A percentile compares a stretch with the other conserved stretches of the same genome.
These are phyloP conservation scores for Colletotrichum magnum DNA, from an alignment of 2,329 filamentous ascomycete genomes.

Conservation along the genomic window DNA sequence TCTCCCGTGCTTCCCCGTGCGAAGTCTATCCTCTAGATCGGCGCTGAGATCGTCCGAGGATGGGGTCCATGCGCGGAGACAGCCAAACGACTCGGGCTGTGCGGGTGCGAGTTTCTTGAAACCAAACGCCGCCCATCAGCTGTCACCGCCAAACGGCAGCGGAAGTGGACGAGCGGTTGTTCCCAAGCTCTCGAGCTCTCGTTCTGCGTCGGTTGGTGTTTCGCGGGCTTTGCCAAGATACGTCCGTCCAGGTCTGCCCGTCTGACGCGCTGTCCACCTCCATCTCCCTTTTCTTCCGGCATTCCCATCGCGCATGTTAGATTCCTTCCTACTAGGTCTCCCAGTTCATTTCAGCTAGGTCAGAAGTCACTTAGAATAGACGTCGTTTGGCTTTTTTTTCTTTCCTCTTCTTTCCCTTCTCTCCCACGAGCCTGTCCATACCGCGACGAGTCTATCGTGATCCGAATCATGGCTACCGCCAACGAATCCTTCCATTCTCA, in stretches of 20 bases:
- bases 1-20: slow-evolving; percentile 4
- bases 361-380: neutral
- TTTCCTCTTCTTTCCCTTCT: neutral
- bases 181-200: slow-evolving; percentile 36
- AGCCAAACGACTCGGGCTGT: slow-evolving; percentile 26
- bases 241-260: slow-evolving; percentile 34
- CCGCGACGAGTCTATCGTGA: slow-evolving; percentile 11
- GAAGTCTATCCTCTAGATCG: slow-evolving; percentile 16
- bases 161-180: slow-evolving; percentile 9
- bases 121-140: slow-evolving; percentile 36
- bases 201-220: slow-evolving; percentile 29
- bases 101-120: slow-evolving; percentile 37
- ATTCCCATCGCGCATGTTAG: neutral
- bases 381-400: too few relatives aligned
- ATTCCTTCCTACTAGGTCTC: neutral
- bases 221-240: slow-evolving; percentile 30
- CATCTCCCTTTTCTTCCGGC: slow-evolving; percentile 37
- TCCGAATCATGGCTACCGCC: slow-evolving; percentile 32
- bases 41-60: slow-evolving; percentile 40
- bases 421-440: slow-evolving; percentile 5
- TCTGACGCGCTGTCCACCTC: slow-evolving; percentile 28
- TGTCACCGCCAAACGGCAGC: slow-evolving; percentile 19
- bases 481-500: slow-evolving; percentile 33
- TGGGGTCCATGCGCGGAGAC: slow-evolving; percentile 36
- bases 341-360: slow-evolving; percentile 7